Evolutionary conservation across 495 filamentous ascomycete species (phyloP), one percentile per base, ranked within the genome.

Genomic region (Hypoxylon subgilvum): DNA sequence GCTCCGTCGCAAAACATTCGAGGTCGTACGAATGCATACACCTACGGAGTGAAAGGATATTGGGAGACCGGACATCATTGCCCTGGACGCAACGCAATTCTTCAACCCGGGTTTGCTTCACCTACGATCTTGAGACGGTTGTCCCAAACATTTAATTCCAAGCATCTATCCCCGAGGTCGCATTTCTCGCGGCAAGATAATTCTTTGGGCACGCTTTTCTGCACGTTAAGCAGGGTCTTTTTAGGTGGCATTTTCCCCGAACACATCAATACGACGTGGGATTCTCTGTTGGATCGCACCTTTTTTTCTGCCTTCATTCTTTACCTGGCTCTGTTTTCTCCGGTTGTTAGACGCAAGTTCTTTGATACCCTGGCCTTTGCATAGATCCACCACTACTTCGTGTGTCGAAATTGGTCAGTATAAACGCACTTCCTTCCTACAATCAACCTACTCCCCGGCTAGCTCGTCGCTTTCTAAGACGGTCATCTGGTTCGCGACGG

Each of bases 361-460:
- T 57, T 63, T 68, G 69, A 74, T 74, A 75, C 71, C 74, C 71
- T 49, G n/a, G n/a, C n/a, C n/a, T n/a, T 27, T 63, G 44, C 52
- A 69, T 74, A 76, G 74, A 75, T 53, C 42, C 76, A 63, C 69
- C 69, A 61, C 45, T 52, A 57, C 40, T 41, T n/a, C n/a, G n/a
- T n/a, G n/a, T 28, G 4, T 52, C 22, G 49, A 43, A 57, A 57
- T 53, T 62, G 49, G 71, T 74, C 46, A 71, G 70, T 72, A 30
- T 47, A 35, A 45, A 36, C 39, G 59, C 50, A 17, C 36, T 51
- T 59, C 32, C 48, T 6, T 32, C n/a, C n/a, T n/a, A n/a, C n/a
- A n/a, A n/a, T n/a, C n/a, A n/a, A n/a, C n/a, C n/a, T n/a, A n/a
- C n/a, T n/a, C n/a, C n/a, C n/a, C n/a, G n/a, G n/a, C n/a, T n/a